These are phyloP conservation scores for Phaeophleospora eucalypticola DNA, from an alignment of 2,329 filamentous ascomycete genomes.

Conservation along the genomic window DNA sequence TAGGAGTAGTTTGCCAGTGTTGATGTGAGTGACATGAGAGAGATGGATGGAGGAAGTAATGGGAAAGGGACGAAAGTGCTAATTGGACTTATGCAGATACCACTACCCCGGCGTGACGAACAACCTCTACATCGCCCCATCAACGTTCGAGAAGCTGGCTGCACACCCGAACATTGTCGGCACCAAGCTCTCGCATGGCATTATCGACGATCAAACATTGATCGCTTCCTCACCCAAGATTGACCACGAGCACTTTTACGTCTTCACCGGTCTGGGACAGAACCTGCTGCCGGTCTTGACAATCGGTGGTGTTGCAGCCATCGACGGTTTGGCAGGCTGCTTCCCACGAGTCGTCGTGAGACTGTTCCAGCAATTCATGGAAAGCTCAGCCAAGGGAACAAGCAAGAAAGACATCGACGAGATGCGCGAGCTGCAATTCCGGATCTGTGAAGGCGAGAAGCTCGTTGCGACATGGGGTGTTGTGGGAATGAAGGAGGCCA, in stretches of 20 bases:
- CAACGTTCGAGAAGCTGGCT: slow-evolving; percentile 56
- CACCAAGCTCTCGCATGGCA: slow-evolving; percentile 65
- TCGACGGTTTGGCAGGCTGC: slow-evolving; percentile 62
- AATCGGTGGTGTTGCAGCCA: slow-evolving; percentile 61
- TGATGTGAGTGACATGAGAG: slow-evolving; percentile 48
- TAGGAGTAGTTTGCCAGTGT: slow-evolving; percentile 55
- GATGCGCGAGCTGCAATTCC: slow-evolving; percentile 56
- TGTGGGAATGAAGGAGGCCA: slow-evolving; percentile 63
- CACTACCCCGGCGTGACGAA: slow-evolving; percentile 66
- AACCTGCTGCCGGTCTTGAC: slow-evolving; percentile 60
- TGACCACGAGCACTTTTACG: slow-evolving; percentile 55
- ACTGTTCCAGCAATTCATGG: slow-evolving; percentile 51
- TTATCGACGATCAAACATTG: slow-evolving; percentile 61
- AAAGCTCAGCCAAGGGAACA: slow-evolving; percentile 38
- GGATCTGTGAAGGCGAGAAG: slow-evolving; percentile 59
- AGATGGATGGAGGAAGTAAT: background rate
- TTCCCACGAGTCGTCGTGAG: slow-evolving; percentile 60
- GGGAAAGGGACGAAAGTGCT: background rate
- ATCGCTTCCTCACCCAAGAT: slow-evolving; percentile 58
- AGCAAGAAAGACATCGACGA: slow-evolving; percentile 44
- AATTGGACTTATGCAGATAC: slow-evolving; percentile 41
- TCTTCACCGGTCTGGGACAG: slow-evolving; percentile 63
- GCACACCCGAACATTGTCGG: slow-evolving; percentile 64
- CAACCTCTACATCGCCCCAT: slow-evolving; percentile 56
- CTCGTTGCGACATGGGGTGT: slow-evolving; percentile 57